Evolutionary conservation across 768 basidiomycete genomes (phyloP).

Genomic region (Pleurotus djamor): DNA sequence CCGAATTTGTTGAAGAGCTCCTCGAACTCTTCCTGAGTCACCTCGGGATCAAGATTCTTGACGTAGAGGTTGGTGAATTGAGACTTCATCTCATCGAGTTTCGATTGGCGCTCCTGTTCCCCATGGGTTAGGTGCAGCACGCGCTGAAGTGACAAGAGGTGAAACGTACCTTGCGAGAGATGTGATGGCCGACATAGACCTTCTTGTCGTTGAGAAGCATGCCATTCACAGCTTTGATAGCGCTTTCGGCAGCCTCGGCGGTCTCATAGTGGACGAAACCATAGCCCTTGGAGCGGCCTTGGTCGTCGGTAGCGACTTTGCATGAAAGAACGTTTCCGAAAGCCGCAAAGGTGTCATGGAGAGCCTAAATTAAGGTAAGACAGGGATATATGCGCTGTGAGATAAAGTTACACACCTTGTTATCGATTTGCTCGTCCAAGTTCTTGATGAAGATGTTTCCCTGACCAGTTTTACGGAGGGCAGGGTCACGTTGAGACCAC

Average conservation of each 20-base stretch:
- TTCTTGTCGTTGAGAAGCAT: constrained; percentile 99
- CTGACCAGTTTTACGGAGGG: constrained; percentile 98
- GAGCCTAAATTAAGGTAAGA: constrained; percentile 55
- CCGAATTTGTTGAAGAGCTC: constrained; percentile 79
- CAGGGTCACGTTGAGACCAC: constrained; percentile 99
- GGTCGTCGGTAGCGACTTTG: constrained; percentile 97
- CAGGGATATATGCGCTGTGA: not conserved
- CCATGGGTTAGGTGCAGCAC: not conserved
- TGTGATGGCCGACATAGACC: constrained; percentile 97
- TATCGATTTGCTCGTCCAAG: constrained; percentile 94
- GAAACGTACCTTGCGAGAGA: constrained; percentile 82
- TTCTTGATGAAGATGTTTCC: constrained; percentile 99
- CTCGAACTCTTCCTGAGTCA: constrained; percentile 84
- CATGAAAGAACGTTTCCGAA: constrained; percentile 99
- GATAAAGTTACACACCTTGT: constrained; percentile 61
- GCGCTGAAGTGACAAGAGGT: not conserved
- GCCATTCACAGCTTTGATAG: constrained; percentile 98
- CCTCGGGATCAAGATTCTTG: constrained; percentile 91
- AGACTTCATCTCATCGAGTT: constrained; percentile 95
- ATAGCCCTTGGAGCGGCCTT: constrained; percentile 94
- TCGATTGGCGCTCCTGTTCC: constrained; percentile 89
- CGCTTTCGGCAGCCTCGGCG: constrained; percentile 90
- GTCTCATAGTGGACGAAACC: constrained; percentile 99
- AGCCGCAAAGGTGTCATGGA: constrained; percentile 98
- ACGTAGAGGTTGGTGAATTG: constrained; percentile 99